These are phyloP conservation scores for Volvox carteri DNA, from an alignment of 163 green algal genomes.

Conservation along the genomic window DNA sequence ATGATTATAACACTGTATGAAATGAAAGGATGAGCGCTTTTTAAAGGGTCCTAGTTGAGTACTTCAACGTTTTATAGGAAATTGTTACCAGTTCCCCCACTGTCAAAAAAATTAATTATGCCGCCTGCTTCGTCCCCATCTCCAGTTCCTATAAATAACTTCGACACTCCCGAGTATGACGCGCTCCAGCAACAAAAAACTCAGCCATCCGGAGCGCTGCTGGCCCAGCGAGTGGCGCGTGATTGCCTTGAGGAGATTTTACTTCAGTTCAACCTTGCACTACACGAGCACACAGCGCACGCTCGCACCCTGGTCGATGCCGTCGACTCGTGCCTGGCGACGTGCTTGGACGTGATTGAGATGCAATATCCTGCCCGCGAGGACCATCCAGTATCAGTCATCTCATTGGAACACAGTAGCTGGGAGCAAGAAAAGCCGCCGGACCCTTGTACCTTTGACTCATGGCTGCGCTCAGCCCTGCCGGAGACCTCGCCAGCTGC, in stretches of 20 bases:
- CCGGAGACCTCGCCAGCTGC: constrained; percentile 43
- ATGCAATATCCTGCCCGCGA: constrained; percentile 64
- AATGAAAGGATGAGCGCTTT: neutral
- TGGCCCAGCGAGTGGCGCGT: neutral
- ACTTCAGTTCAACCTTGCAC: neutral
- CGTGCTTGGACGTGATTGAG: constrained; percentile 57
- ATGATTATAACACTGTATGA: neutral
- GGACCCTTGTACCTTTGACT: constrained; percentile 63
- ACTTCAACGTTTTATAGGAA: constrained; percentile 29
- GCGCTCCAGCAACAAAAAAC: constrained; percentile 5
- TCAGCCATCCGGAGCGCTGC: neutral
- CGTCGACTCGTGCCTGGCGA: constrained; percentile 44
- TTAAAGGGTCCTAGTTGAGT: neutral
- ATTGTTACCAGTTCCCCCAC: neutral
- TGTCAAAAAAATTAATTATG: neutral
- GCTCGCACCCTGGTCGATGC: neutral
- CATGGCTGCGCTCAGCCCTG: constrained; percentile 70
- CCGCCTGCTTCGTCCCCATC: neutral
- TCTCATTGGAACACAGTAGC: constrained; percentile 61
- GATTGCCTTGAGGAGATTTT: constrained; percentile 33
- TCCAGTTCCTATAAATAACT: neutral
- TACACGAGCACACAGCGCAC: constrained; percentile 30
- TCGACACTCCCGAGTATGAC: constrained; percentile 50
- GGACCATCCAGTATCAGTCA: constrained; percentile 54
- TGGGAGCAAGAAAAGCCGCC: constrained; percentile 69